These are phyloP conservation scores for Herpetomonas tarakana DNA, from an alignment of 208 protist genomes.

Conservation along the genomic window DNA sequence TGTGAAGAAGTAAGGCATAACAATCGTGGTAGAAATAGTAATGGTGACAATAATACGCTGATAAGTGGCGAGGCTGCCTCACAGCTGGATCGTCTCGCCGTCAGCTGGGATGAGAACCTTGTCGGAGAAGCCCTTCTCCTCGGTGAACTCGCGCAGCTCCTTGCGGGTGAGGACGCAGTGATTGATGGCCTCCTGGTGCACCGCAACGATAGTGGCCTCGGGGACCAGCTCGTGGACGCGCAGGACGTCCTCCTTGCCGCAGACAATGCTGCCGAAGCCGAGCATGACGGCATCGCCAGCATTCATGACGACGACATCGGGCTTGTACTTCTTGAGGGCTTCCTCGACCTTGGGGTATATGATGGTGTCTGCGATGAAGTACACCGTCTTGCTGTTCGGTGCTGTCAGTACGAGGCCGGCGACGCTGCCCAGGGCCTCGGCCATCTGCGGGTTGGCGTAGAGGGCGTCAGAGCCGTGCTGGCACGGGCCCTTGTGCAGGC, in stretches of 20 bases:
- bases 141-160: constrained; percentile 13
- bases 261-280: constrained; percentile 15
- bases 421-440: too few relatives aligned
- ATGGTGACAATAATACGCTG: too few relatives aligned
- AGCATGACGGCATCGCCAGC: constrained; percentile 11
- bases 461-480: constrained; percentile 19
- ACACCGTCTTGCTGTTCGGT: constrained; percentile 12
- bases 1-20: too few relatives aligned
- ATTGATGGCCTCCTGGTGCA: constrained; percentile 18
- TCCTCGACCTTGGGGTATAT: constrained; percentile 12
- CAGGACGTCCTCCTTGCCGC: constrained; percentile 12
- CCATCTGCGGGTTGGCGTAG: too few relatives aligned
- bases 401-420: constrained; percentile 11
- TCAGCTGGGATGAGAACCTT: constrained; percentile 14
- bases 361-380: constrained; percentile 16
- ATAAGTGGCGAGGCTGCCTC: too few relatives aligned
- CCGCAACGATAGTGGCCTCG: constrained; percentile 10
- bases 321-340: constrained; percentile 10
- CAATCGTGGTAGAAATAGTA: too few relatives aligned
- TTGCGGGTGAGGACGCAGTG: constrained; percentile 17
- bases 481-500: constrained; percentile 10
- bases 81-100: too few relatives aligned
- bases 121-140: constrained; percentile 9
- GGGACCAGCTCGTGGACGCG: constrained; percentile 7
- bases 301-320: constrained; percentile 18